Evolutionary conservation across 345 rosid species (phyloP).

Genomic region (Bretschneidera sinensis): DNA sequence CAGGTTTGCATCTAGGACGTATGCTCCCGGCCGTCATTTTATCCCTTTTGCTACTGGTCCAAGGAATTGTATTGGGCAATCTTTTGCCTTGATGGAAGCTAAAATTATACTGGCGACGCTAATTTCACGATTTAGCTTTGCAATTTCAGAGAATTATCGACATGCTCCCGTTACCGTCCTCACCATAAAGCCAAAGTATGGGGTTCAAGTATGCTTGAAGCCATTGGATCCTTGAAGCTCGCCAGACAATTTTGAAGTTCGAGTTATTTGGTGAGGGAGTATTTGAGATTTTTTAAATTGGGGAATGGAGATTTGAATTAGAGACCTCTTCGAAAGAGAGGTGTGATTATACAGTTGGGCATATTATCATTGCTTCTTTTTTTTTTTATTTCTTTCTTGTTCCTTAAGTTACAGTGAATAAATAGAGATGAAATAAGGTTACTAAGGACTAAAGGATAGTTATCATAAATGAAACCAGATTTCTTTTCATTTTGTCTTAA

Average conservation of each 20-base stretch:
- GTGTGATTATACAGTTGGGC: too few relatives aligned
- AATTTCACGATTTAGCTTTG: constrained; percentile 52
- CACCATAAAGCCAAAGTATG: constrained; percentile 71
- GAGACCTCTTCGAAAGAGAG: too few relatives aligned
- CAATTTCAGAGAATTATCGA: constrained; percentile 48
- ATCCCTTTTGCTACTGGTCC: constrained; percentile 85
- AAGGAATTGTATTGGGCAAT: constrained; percentile 70
- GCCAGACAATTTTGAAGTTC: background rate
- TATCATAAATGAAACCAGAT: too few relatives aligned
- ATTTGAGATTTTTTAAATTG: too few relatives aligned
- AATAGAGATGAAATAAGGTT: too few relatives aligned
- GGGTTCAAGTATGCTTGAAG: constrained; percentile 61
- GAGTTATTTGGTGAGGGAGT: too few relatives aligned
- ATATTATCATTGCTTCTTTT: too few relatives aligned
- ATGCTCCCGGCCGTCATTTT: constrained; percentile 50
- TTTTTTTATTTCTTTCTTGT: too few relatives aligned
- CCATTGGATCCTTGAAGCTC: constrained; percentile 25
- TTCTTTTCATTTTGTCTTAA: too few relatives aligned
- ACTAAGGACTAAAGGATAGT: too few relatives aligned
- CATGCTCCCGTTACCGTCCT: constrained; percentile 75
- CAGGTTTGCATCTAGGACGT: constrained; percentile 48
- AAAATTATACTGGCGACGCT: constrained; percentile 67
- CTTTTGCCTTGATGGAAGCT: constrained; percentile 84
- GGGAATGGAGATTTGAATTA: too few relatives aligned
- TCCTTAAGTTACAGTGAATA: too few relatives aligned